phyloP scores from a whole-genome alignment of 441 rosid genomes.

The Mallotus japonicus region DNA sequence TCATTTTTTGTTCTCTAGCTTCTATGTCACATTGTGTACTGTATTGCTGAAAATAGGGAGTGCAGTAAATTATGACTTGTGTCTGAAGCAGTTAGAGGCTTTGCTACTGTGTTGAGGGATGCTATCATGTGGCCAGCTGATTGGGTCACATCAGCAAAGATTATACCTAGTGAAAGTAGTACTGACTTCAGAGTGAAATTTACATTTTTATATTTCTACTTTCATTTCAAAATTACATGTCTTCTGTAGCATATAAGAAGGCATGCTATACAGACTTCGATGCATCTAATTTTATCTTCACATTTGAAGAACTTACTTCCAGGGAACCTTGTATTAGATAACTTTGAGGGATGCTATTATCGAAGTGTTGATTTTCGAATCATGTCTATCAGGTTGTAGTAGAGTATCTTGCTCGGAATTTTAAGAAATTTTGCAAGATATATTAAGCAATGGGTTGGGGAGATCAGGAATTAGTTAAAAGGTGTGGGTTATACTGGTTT shows the following conservation, averaged over 20 bases:
- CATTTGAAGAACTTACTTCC: neutral
- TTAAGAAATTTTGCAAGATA: neutral
- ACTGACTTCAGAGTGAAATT: neutral
- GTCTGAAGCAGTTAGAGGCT: neutral
- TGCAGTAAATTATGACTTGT: neutral
- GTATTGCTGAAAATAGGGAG: neutral
- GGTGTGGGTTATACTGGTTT: neutral
- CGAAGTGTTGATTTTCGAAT: neutral
- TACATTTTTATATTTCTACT: neutral
- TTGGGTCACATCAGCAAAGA: neutral
- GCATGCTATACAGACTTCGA: neutral
- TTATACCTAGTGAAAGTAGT: neutral
- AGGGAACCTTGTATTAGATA: neutral
- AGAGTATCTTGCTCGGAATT: neutral
- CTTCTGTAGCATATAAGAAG: neutral
- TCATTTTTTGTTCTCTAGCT: neutral
- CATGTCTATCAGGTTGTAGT: neutral
- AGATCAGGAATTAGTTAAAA: neutral
- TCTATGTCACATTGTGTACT: neutral
- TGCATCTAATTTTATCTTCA: neutral
- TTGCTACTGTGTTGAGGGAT: neutral
- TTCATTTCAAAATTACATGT: neutral
- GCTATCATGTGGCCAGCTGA: neutral
- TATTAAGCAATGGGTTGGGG: neutral
- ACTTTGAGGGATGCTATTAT: neutral